A percentile compares a stretch with the other conserved stretches of the same genome.
Evolutionary conservation across 768 basidiomycete genomes (phyloP).

Genomic region (Agrocybe pediades): DNA sequence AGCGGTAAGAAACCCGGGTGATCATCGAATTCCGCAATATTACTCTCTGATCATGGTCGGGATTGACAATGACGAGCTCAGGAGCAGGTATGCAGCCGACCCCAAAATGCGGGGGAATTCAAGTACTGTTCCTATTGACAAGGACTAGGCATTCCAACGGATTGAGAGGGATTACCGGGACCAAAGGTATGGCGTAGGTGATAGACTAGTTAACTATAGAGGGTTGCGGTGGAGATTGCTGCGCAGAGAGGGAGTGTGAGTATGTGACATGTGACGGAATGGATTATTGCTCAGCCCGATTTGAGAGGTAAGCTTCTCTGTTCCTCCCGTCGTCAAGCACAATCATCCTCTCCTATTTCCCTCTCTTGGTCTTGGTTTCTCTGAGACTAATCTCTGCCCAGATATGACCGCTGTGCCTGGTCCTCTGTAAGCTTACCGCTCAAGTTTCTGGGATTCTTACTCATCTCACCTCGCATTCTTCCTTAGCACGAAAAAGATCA

Average conservation of each 20-base stretch:
- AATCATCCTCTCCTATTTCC: neutral
- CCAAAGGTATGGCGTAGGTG: no score
- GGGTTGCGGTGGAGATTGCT: no score
- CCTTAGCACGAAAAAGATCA: conserved; percentile 68
- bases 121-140: no score
- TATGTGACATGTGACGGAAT: conserved; percentile 17
- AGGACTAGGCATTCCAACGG: no score
- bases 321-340: conserved; percentile 12
- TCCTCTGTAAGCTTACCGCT: conserved; percentile 38
- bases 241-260: neutral
- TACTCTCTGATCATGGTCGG: no score
- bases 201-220: no score
- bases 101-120: no score
- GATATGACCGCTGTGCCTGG: conserved; percentile 49
- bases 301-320: conserved; percentile 1
- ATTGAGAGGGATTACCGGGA: no score
- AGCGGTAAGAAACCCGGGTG: no score
- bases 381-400: neutral
- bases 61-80: no score
- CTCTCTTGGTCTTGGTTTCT: neutral
- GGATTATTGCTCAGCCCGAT: conserved; percentile 17
- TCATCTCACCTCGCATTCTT: conserved; percentile 4
- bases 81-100: no score
- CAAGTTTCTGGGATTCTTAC: neutral
- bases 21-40: no score